Base-by-base conservation (phyloP, 2,329 filamentous ascomycete genomes). In the Aureobasidium sp. region DNA sequence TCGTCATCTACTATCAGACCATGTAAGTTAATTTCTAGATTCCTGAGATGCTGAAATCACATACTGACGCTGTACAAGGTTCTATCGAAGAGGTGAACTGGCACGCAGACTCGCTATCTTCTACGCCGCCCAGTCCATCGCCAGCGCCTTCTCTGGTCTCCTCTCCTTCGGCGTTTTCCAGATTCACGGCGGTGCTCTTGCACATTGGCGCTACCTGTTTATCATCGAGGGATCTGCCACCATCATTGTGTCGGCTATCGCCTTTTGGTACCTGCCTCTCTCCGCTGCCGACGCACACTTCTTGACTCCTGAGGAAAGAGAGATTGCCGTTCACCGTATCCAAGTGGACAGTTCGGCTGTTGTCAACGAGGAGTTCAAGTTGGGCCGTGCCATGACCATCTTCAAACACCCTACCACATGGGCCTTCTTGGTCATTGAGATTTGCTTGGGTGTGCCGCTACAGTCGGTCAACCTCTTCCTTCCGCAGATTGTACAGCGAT, bases 61-160 rank as follows among this genome's bases (percentile, higher is more conserved):
- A 22, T 19, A 14, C 40, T 45, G 40, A 58, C 14, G 11, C 9
- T 19, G 40, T 19, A 6, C 2, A 15, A 83, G 80, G 2, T 90
- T 90, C 71, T 91, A 91, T 71, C 82, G 86, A 17, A 81, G 88
- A 60, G 84, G 83, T 35, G 88, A 91, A 70, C 80, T 91, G 3
- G 87, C 87, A 6, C 79, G 87, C 9, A 82, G 88, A 3, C 77
- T 90, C 1, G 87, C 87, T 39, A 76, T 90, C 63, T 91, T 91
- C 75, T 92, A 91, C 67, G 89, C 88, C 0, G 88, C 88, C 0
- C 85, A 82, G 27, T 89, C 87, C 68, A 88, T 92, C 63, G 88
- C 89, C 24, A 85, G 83, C 62, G 85, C 85, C 2, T 88, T 87
- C 67, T 81, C 80, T 0, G 83, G 83, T 4, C 73, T 86, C 1